Conservation (phyloP, 2,329 filamentous ascomycete species). For the Fusarium burgessii region DNA sequence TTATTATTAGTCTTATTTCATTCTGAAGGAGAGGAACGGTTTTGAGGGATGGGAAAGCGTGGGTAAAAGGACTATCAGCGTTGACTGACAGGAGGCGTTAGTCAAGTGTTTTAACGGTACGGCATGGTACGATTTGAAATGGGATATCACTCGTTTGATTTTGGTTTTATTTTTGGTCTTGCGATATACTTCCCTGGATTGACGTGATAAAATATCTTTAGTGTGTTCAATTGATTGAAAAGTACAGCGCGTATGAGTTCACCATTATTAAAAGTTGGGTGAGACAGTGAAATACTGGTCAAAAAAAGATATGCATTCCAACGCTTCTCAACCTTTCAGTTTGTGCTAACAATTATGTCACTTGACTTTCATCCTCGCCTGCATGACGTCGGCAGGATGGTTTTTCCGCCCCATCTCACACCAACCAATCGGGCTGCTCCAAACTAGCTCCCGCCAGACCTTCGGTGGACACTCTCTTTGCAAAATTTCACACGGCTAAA, state of each 20-base stretch:
- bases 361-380: not conserved
- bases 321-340: not conserved
- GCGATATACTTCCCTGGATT: not conserved
- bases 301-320: not conserved
- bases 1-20: conserved; percentile 19
- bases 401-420: conserved; percentile 32
- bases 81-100: conserved; percentile 36
- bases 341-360: not conserved
- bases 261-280: not conserved
- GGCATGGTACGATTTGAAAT: not conserved
- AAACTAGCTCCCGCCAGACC: conserved; percentile 41
- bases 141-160: conserved; percentile 41
- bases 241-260: not conserved
- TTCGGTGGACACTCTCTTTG: conserved; percentile 38
- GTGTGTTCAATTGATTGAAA: conserved; percentile 26
- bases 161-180: conserved; percentile 14
- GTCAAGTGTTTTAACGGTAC: conserved; percentile 21
- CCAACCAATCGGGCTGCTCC: conserved; percentile 38
- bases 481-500: conserved; percentile 49
- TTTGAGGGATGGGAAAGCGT: conserved; percentile 14
- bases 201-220: conserved; percentile 2
- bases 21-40: conserved; percentile 3
- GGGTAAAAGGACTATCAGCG: not conserved
- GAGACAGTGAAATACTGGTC: not conserved
- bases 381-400: conserved; percentile 14